Conservation (phyloP, 306 rosid species). For the Glycine soja region DNA sequence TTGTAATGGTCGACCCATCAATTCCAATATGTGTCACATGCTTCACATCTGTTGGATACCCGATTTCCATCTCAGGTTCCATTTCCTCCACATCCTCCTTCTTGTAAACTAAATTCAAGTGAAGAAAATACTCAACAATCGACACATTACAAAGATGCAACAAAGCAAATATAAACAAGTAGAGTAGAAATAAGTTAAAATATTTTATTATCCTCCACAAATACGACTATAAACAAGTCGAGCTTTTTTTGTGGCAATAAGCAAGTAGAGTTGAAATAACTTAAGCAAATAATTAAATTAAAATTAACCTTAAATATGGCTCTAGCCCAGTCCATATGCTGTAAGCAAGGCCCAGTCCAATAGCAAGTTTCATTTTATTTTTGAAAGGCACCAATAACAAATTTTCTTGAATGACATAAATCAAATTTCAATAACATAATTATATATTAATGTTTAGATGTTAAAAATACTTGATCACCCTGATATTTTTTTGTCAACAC, state of each 20-base stretch:
- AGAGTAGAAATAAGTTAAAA: background rate
- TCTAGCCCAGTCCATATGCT: background rate
- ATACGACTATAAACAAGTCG: no score
- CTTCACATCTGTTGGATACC: conserved; percentile 91
- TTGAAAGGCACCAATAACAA: background rate
- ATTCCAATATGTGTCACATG: conserved; percentile 93
- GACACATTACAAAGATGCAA: background rate
- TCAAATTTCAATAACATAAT: background rate
- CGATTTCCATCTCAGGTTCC: conserved; percentile 83
- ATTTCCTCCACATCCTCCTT: conserved; percentile 57
- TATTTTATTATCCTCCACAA: background rate
- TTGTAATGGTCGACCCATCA: conserved; percentile 81
- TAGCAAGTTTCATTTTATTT: no score
- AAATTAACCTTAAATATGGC: background rate
- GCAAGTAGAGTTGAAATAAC: no score
- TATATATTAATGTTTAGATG: background rate
- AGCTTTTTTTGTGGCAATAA: no score
- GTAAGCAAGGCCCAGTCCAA: no score
- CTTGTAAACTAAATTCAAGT: conserved; percentile 59
- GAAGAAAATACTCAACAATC: background rate
- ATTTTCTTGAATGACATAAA: background rate
- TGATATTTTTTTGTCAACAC: no score
- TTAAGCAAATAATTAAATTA: no score
- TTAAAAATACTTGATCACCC: no score
- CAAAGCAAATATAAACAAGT: background rate